Evolutionary conservation across 2,329 filamentous ascomycete genomes (phyloP), one percentile per base, ranked within the genome.

Genomic region (Sarocladium strictum): DNA sequence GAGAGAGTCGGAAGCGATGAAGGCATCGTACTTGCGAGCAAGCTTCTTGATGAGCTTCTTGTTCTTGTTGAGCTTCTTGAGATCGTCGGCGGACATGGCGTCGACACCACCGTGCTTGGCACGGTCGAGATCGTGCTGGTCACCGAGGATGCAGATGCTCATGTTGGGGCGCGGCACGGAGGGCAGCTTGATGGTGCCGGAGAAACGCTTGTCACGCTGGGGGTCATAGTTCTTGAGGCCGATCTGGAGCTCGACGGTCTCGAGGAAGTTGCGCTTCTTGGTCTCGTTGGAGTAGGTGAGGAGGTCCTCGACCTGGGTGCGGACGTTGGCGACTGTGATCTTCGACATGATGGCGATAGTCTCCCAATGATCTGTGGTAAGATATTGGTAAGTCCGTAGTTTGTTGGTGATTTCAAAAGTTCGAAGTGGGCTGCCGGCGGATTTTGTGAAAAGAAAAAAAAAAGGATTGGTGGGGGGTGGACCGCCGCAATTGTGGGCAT

Each of bases 1-100:
- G 72, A 99, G 81, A 71, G 88, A 81, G 73, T 99, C 94, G 74
- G 93, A 97, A 75, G 94, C 89, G 74, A 99, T 79, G 81, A 99
- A 99, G 68, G 94, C 94, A 78, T 99, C 94, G 87, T 99, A 97
- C 85, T 99, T 99, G 86, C 92, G 91, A 62, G 94, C 94, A 65
- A 99, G 89, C 89, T 99, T 99, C 91, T 99, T 99, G 87, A 99
- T 97, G 72, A 97, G 87, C 89, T 99, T 99, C 90, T 99, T 97
- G 90, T 99, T 99, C 90, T 99, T 99, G 89, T 99, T 99, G 67
- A 99, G 90, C 89, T 99, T 99, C 90, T 99, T 99, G 80, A 99
- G 81, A 79, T 99, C 94, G 71, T 99, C 94, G 64, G 90, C 79
- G 71, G 90, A 96, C 94, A 97, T 97, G 80, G 93, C 91, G 74